These are phyloP conservation scores for Collybiopsis confluens DNA, from an alignment of 768 basidiomycete genomes.

Conservation along the genomic window DNA sequence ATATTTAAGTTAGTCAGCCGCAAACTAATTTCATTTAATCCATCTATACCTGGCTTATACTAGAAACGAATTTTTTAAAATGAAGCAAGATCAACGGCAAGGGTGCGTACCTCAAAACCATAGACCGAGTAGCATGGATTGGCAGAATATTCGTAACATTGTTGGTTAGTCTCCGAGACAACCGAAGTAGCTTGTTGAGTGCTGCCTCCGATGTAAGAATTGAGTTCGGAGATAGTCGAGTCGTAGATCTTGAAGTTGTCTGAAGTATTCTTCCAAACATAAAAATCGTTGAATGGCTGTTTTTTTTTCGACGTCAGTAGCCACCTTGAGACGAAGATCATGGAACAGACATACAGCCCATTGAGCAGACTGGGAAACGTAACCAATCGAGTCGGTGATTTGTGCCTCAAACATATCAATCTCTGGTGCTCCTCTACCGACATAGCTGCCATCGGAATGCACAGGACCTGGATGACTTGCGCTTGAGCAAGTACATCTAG, in stretches of 20 bases:
- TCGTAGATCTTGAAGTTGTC: constrained; percentile 39
- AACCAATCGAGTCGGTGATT: constrained; percentile 37
- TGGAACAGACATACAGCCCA: constrained; percentile 53
- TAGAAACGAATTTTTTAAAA: constrained; percentile 9
- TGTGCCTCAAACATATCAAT: constrained; percentile 90
- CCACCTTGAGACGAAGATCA: constrained; percentile 13
- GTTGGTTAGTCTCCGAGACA: constrained; percentile 46
- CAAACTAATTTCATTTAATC: constrained; percentile 2
- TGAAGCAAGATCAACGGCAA: neutral
- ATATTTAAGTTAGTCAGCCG: constrained; percentile 18
- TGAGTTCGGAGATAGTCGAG: constrained; percentile 37
- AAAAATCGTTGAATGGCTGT: constrained; percentile 54
- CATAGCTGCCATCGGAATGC: constrained; percentile 48
- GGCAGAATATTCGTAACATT: constrained; percentile 45
- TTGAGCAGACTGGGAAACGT: constrained; percentile 84
- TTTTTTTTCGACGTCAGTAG: neutral
- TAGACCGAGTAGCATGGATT: constrained; percentile 53
- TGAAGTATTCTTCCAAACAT: constrained; percentile 48
- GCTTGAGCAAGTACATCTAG: constrained; percentile 77
- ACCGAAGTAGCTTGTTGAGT: constrained; percentile 61
- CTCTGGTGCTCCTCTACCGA: constrained; percentile 80
- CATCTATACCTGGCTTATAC: constrained; percentile 37
- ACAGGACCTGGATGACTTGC: constrained; percentile 77
- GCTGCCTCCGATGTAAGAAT: constrained; percentile 49
- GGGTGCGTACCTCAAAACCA: constrained; percentile 59